Base-by-base conservation (phyloP, 352 stramenopile species). In the Lagenidium giganteum region DNA sequence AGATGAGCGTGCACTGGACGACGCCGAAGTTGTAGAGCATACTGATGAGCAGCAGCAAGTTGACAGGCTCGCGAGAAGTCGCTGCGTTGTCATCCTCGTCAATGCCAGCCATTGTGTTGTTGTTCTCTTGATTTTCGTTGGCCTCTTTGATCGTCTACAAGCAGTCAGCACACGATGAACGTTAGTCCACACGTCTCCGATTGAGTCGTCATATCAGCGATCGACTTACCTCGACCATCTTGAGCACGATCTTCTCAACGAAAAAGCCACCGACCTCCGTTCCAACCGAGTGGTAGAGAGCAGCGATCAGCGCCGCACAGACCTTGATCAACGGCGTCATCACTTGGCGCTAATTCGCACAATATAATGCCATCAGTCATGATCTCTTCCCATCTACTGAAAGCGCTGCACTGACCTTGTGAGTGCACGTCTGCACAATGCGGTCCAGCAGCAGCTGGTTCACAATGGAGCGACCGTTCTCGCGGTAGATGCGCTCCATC, bases 21-120 rank as follows among this genome's bases (percentile, higher is more conserved):
- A 95, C 76, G 28, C 83, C 82, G 37, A 96, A 95, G 42, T 88
- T 90, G 67, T 96, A 96, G 43, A 97, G 62, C 64, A 95, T 94
- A 31, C 70, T 76, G 20, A 96, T 66, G 35, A 96, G 71, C 46
- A 96, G 51, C 44, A 93, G 56, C 44, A 96, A 49, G 54, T 97
- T 97, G 16, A 78, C 61, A 0, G 73, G 64, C 47, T 77, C 69
- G 48, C 83, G 87, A 22, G 75, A 85, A 14, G 66, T 75, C 34
- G 53, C 40, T 17, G 49, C 48, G 1, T 43, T 44, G 14, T 64
- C 57, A 0, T 67, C 56, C 6, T 78, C 61, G n/a, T 57, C 52
- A 5, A 40, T 39, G 23, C 32, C 44, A 37, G 27, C 43, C 40
- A 8, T 49, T 36, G 11, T 3, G 3, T 21, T 11, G 8, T 35